Base-by-base conservation (phyloP, 441 rosid genomes). In the Gossypium schwendimanii region DNA sequence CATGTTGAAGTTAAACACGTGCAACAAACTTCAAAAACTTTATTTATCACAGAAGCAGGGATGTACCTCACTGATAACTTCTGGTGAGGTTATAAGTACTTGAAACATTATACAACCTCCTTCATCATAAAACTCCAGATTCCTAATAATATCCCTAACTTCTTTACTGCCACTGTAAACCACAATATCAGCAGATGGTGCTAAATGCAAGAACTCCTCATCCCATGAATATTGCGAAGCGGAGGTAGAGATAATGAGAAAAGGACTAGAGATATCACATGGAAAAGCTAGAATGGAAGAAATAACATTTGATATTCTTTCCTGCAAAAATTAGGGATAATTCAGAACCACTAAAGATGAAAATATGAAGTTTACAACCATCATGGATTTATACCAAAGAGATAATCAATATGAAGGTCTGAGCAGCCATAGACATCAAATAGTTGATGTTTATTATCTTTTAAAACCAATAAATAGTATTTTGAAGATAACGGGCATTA, bases 31-130 rank as follows among this genome's bases (percentile, higher is more conserved):
- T 68, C 26, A 70, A 31, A 44, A 53, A 55, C 23, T 26, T 17
- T 14, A 72, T 53, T 53, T 18, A 62, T 72, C 68, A 61, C 50
- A 72, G 68, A 61, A 47, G 68, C 68, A 17, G 39, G 47, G 31
- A 39, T 31, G 54, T 81, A 88, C 93, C 93, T 88, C 87, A 14
- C 76, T 76, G 50, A 85, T 23, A 80, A 79, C 77, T 72, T 85
- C 89, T 44, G 83, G 84, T 9, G 87, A 67, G 55, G 89, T 84
- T 71, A 87, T 49, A 45, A 88, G 86, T 15, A 81, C 84, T 73
- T 87, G 86, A 80, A 81, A 81, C 85, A 85, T 82, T 68, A 84
- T 44, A 57, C 73, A 73, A 61, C 81, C 84, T 63, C 81, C 80
- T 80, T 76, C 83, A 71, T 64, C 82, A 52, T 41, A 71, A 54